Base-by-base conservation (phyloP, 2,329 filamentous ascomycete genomes). In the Immersiporthe knoxdaviesiana region DNA sequence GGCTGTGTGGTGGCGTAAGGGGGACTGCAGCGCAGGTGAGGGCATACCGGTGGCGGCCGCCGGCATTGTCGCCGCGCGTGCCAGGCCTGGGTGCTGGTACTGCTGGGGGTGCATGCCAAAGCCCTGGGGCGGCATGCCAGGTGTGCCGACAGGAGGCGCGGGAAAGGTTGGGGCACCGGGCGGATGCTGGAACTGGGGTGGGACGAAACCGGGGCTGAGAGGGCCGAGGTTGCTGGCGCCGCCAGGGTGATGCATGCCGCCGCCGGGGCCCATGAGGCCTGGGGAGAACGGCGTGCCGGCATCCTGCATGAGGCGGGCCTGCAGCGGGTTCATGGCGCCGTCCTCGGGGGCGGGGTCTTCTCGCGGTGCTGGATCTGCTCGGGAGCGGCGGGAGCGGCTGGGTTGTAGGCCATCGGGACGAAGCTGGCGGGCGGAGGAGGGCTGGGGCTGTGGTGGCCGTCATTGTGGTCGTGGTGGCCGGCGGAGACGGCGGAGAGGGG, bases 321-420 rank as follows among this genome's bases (percentile, higher is more conserved):
- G 84, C 30, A 90, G 79, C 3, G 88, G 88, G 73, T 89, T 86
- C 2, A 83, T 80, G 16, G 84, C 86, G 52, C 84, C 88, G 74
- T 94, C 92, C 44, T 90, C 87, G 3, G 90, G 91, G 92, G 92
- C 1, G 92, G 92, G 0, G 92, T 95, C 84, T 94, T 94, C 78
- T 94, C 92, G 62, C 92, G 86, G 77, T 92, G 88, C 27, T 85
- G 83, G 65, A 94, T 88, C 30, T 87, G 84, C 77, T 94, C 92
- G 0, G 92, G 91, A 0, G 91, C 91, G 0, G 91, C 85, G 5
- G 92, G 92, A 1, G 92, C 91, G 0, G 92, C 92, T 3, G 92
- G 92, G 76, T 94, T 94, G 76, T 94, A 94, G 2, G 91, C 87
- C 81, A 92, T 88, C 0, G 90, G 90, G 10, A 80, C 83, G 73